These are phyloP conservation scores for Vanrija sp. DNA, from an alignment of 1,284 basidiomycete species.

Conservation along the genomic window DNA sequence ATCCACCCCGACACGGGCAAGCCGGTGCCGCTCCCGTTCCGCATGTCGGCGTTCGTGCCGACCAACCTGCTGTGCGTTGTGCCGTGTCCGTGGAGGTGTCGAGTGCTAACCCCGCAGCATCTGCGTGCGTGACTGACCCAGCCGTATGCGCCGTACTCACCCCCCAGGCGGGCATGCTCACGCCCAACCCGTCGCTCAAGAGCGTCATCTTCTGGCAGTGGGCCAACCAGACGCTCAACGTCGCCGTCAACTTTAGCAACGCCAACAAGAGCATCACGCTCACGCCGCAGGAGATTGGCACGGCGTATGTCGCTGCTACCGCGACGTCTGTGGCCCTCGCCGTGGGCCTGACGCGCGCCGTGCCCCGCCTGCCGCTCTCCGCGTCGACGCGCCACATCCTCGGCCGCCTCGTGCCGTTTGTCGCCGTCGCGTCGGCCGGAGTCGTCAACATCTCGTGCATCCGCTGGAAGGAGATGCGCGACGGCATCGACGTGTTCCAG, in stretches of 20 bases:
- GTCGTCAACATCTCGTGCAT: slow-evolving; percentile 55
- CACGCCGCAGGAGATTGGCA: slow-evolving; percentile 50
- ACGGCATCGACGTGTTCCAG: slow-evolving; percentile 53
- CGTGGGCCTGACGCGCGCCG: slow-evolving; percentile 52
- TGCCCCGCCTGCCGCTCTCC: slow-evolving; percentile 47
- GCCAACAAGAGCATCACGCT: slow-evolving; percentile 52
- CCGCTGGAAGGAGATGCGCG: slow-evolving; percentile 57
- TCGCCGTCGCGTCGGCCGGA: slow-evolving; percentile 53
- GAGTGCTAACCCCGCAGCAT: neutral
- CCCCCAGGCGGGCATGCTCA: slow-evolving; percentile 51
- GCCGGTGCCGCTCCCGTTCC: slow-evolving; percentile 53
- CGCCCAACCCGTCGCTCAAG: slow-evolving; percentile 47
- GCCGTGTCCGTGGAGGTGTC: neutral
- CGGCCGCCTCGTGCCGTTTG: slow-evolving; percentile 53
- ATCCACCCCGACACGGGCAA: slow-evolving; percentile 53
- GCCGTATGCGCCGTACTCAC: neutral
- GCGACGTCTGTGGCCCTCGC: slow-evolving; percentile 53
- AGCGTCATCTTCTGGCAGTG: slow-evolving; percentile 56
- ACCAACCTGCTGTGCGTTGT: slow-evolving; percentile 52
- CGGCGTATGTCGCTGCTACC: slow-evolving; percentile 54
- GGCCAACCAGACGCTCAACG: slow-evolving; percentile 55
- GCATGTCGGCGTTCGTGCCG: slow-evolving; percentile 55
- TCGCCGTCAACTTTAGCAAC: slow-evolving; percentile 49
- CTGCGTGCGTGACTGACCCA: neutral
- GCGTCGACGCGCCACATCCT: slow-evolving; percentile 44